Base-by-base conservation (phyloP, 805 yeast species). In the Hanseniaspora meyeri region DNA sequence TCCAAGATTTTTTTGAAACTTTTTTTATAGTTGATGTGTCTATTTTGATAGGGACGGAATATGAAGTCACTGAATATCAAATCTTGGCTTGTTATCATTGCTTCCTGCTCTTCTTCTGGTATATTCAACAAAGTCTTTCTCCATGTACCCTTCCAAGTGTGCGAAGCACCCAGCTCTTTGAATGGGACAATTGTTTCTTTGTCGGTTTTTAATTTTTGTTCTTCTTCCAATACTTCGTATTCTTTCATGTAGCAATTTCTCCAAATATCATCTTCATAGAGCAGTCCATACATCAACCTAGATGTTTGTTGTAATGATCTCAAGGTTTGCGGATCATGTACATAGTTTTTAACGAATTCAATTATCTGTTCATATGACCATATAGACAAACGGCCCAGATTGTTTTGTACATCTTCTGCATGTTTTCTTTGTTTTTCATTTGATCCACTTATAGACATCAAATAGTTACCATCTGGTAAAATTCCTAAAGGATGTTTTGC, bases 261-360 rank as follows among this genome's bases (percentile, higher is more conserved):
- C 96, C 96, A 89, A 27, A 85, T 61, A 51, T 88, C 95, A 60
- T 88, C 96, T 63, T 81, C 84, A 64, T 80, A 81, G 12, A 81
- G 64, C 65, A 78, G 85, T 0, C 91, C 95, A 67, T 83, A 87
- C 64, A 84, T 68, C 6, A 82, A 74, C 58, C 84, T 76, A 3
- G 95, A 86, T 2, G 81, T 68, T 54, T 77, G 79, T 43, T 83
- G 75, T 31, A 87, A 63, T 32, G 68, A 71, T 55, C 74, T 64
- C 53, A 89, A 68, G 42, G 82, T 80, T 0, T 60, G 55, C 0
- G 78, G 72, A 39, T 73, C 72, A 20, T 74, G 72, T 2, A 89
- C 60, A 52, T 70, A 74, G 1, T 43, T 50, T 19, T 76, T 70
- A 3, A 87, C 59, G 1, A 85, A 66, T 6, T 74, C 73, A 68